Evolutionary conservation across 1,284 basidiomycete species (phyloP).

Genomic region (Rhodotorula mucilaginosa): DNA sequence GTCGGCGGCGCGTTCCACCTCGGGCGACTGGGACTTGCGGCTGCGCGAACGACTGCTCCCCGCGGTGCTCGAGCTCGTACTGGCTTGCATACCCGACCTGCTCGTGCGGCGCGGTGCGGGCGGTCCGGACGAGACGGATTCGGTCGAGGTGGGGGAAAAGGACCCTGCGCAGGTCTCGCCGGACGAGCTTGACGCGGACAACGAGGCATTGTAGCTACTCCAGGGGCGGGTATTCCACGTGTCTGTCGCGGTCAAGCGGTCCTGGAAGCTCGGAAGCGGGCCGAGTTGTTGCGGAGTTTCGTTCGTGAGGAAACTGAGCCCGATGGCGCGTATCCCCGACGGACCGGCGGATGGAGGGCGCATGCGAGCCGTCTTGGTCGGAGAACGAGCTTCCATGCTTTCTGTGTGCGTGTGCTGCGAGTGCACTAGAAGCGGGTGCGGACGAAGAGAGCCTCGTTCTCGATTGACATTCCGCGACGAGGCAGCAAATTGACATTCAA

Average conservation of each 20-base stretch:
- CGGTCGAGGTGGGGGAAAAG: background rate
- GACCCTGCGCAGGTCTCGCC: background rate
- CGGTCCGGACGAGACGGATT: background rate
- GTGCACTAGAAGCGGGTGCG: no score
- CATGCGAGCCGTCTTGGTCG: no score
- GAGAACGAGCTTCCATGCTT: no score
- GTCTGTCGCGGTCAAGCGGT: constrained; percentile 11
- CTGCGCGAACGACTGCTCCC: background rate
- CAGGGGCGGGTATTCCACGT: constrained; percentile 3
- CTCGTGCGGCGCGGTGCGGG: background rate
- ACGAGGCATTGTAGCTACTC: background rate
- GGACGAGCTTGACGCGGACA: background rate
- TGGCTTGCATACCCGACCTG: background rate
- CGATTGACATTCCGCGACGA: no score
- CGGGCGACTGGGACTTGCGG: background rate
- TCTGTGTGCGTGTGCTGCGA: no score
- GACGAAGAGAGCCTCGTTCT: no score
- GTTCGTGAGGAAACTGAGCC: background rate
- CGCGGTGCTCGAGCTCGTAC: background rate
- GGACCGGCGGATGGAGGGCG: background rate
- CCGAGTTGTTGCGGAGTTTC: background rate
- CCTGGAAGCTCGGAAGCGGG: constrained; percentile 14
- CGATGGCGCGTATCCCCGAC: background rate
- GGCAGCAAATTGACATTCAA: no score
- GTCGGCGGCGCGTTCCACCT: background rate